A percentile compares a stretch with the other conserved stretches of the same genome.
Evolutionary conservation across 306 rosid genomes (phyloP).

Genomic region (Vicia faba): DNA sequence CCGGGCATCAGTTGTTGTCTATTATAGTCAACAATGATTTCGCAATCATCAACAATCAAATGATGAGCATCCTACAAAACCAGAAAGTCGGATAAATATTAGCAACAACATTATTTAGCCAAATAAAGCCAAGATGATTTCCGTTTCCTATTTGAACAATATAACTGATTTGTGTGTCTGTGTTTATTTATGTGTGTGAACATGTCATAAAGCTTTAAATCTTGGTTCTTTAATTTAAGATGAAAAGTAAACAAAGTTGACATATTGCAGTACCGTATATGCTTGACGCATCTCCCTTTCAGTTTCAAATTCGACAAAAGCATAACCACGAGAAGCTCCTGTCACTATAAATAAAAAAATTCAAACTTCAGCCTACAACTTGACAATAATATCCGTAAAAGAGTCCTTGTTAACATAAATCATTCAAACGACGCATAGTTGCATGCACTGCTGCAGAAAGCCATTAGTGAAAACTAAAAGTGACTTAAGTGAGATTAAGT

Average conservation of each 20-base stretch:
- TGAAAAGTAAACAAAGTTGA: conserved; percentile 16
- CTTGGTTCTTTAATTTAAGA: background rate
- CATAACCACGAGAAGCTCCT: conserved; percentile 92
- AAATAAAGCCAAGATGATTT: conserved; percentile 22
- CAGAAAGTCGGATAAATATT: conserved; percentile 25
- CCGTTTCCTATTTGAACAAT: background rate
- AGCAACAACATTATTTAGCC: conserved; percentile 1
- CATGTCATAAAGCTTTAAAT: conserved; percentile 6
- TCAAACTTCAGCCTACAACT: conserved; percentile 6
- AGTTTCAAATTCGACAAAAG: conserved; percentile 84
- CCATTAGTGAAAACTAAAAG: no score
- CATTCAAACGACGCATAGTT: no score
- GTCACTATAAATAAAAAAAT: conserved; percentile 58
- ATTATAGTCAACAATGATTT: conserved; percentile 82
- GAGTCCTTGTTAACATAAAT: background rate
- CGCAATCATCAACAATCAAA: conserved; percentile 68
- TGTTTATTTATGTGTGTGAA: background rate
- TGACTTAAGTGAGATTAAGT: no score
- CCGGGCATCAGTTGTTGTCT: conserved; percentile 91
- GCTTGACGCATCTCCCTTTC: conserved; percentile 84
- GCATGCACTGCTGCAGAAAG: no score
- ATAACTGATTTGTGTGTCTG: background rate
- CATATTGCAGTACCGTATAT: conserved; percentile 55
- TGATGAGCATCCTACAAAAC: conserved; percentile 85
- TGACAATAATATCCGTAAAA: background rate